These are phyloP conservation scores for Candida andamanensis DNA, from an alignment of 805 yeast genomes.

Conservation along the genomic window DNA sequence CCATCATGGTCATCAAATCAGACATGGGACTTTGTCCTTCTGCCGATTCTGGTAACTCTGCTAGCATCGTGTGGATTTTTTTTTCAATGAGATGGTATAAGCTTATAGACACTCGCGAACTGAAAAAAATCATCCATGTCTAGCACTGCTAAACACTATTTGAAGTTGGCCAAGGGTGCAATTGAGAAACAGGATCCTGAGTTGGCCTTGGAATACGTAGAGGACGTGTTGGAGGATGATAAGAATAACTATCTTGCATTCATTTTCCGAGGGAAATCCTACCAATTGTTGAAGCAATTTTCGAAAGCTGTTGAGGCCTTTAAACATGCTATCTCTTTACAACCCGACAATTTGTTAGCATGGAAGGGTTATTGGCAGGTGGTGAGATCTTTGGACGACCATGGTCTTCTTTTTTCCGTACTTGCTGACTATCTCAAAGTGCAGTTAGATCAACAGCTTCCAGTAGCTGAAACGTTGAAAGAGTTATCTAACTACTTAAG, in stretches of 20 bases:
- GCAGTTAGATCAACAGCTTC: slow-evolving; percentile 27
- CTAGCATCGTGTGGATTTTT: slow-evolving; percentile 3
- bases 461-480: slow-evolving; percentile 44
- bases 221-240: slow-evolving; percentile 54
- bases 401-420: slow-evolving; percentile 42
- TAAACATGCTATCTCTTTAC: slow-evolving; percentile 43
- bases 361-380: slow-evolving; percentile 77
- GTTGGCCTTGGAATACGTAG: slow-evolving; percentile 51
- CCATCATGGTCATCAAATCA: slow-evolving; percentile 50
- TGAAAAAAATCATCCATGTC: slow-evolving; percentile 8
- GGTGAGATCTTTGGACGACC: slow-evolving; percentile 32
- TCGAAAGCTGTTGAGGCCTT: slow-evolving; percentile 41
- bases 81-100: no score
- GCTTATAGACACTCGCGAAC: background rate
- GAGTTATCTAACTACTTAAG: slow-evolving; percentile 45
- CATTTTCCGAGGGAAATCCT: slow-evolving; percentile 68
- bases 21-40: slow-evolving; percentile 59
- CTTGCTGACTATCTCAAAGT: slow-evolving; percentile 41
- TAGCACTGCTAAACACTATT: slow-evolving; percentile 17
- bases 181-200: slow-evolving; percentile 56
- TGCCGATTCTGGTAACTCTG: slow-evolving; percentile 16
- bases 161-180: slow-evolving; percentile 42
- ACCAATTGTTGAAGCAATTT: slow-evolving; percentile 39
- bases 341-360: slow-evolving; percentile 52
- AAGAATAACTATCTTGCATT: slow-evolving; percentile 57